These are phyloP conservation scores for Seiridium cupressi DNA, from an alignment of 2,329 filamentous ascomycete genomes.

Conservation along the genomic window DNA sequence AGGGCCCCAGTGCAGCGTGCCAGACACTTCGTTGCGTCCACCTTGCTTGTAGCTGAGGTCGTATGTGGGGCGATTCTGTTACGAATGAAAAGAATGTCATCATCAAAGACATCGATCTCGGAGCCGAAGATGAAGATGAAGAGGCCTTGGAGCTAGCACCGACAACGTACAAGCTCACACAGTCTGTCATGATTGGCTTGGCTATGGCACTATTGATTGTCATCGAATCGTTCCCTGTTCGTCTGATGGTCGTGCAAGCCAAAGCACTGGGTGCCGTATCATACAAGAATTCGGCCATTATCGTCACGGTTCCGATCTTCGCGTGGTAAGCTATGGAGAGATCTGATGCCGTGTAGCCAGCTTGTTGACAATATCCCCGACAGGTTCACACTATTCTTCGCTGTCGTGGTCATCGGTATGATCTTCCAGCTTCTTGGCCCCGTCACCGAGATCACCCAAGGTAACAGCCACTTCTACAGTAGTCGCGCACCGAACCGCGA, in stretches of 20 bases:
- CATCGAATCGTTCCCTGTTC: not conserved
- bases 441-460: not conserved
- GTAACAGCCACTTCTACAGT: not conserved
- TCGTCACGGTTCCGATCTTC: not conserved
- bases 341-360: constrained; percentile 14
- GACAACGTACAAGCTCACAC: not conserved
- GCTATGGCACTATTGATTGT: constrained; percentile 2
- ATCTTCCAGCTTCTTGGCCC: constrained; percentile 7
- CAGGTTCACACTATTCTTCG: constrained; percentile 25
- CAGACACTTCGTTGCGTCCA: constrained; percentile 40
- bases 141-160: not conserved
- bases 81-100: not conserved
- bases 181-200: constrained; percentile 4
- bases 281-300: not conserved
- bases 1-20: constrained; percentile 47
- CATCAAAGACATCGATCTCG: constrained; percentile 3
- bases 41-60: constrained; percentile 29
- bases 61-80: constrained; percentile 18
- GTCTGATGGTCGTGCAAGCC: constrained; percentile 13
- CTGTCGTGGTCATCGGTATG: constrained; percentile 11
- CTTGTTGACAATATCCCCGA: constrained; percentile 28
- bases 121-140: constrained; percentile 1
- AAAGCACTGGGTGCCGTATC: constrained; percentile 18
- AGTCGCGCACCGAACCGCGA: not conserved
- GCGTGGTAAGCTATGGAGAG: not conserved